phyloP scores from a whole-genome alignment of 257 asterid genomes.

The Eucommia ulmoides region DNA sequence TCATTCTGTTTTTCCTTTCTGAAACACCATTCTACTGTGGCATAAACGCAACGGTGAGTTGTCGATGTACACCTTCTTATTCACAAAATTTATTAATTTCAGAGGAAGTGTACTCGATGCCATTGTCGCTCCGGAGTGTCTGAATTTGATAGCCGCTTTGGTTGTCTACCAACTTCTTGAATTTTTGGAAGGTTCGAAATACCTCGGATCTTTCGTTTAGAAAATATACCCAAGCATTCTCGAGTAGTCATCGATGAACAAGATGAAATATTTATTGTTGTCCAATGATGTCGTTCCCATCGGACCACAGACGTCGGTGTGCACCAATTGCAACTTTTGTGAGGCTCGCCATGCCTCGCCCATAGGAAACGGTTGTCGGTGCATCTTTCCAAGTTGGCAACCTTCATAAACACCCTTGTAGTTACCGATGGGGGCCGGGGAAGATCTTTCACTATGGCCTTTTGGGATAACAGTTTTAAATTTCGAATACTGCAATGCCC shows the following conservation, averaged over 20 bases:
- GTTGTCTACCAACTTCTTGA: neutral
- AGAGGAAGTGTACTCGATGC: neutral
- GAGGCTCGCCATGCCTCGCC: neutral
- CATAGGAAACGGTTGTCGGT: neutral
- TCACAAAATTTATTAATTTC: neutral
- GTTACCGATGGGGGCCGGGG: neutral
- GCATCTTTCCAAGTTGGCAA: neutral
- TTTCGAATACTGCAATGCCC: neutral
- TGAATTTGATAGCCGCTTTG: neutral
- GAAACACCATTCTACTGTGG: no score
- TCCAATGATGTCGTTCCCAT: neutral
- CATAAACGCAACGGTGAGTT: no score
- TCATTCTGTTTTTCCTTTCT: no score
- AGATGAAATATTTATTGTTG: neutral
- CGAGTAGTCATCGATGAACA: neutral
- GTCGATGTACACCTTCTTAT: no score
- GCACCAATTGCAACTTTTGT: neutral
- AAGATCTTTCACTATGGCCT: no score
- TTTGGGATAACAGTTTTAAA: neutral
- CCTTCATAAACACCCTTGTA: neutral
- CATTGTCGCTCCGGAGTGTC: neutral
- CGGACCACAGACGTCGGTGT: neutral
- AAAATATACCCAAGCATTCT: neutral
- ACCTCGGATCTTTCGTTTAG: neutral
- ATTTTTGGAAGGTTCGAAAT: neutral